phyloP scores from a whole-genome alignment of 805 yeast species.

The Yamadazyma endophytica region DNA sequence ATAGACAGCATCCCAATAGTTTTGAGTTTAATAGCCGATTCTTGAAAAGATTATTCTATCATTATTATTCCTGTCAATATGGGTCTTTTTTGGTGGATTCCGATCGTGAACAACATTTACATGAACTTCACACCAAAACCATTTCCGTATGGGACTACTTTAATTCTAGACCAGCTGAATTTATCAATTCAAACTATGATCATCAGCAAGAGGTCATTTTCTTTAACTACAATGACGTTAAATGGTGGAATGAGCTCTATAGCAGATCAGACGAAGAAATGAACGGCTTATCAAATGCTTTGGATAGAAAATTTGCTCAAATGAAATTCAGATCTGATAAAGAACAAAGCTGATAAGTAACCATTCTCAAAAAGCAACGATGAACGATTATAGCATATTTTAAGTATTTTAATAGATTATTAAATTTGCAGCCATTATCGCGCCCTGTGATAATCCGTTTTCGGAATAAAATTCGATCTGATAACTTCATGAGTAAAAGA shows the following conservation, averaged over 20 bases:
- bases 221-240: slow-evolving; percentile 58
- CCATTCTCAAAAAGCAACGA: too few species aligned
- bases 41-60: slow-evolving; percentile 78
- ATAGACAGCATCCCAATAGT: slow-evolving; percentile 60
- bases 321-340: slow-evolving; percentile 18
- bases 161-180: slow-evolving; percentile 67
- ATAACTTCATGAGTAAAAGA: too few species aligned
- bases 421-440: too few species aligned
- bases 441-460: too few species aligned
- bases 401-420: too few species aligned
- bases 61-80: slow-evolving; percentile 89
- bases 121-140: slow-evolving; percentile 45
- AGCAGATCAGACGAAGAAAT: slow-evolving; percentile 65
- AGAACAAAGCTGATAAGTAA: too few species aligned
- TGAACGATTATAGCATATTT: too few species aligned
- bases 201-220: slow-evolving; percentile 34
- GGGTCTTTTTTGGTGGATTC: slow-evolving; percentile 82
- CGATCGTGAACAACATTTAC: slow-evolving; percentile 53
- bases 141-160: slow-evolving; percentile 94
- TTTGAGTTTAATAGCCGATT: slow-evolving; percentile 92
- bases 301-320: slow-evolving; percentile 39
- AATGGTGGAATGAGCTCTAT: slow-evolving; percentile 87
- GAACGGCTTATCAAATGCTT: slow-evolving; percentile 38
- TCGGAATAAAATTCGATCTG: too few species aligned
- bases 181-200: slow-evolving; percentile 48